phyloP scores from a whole-genome alignment of 2,329 filamentous ascomycete species.

The Penicillium sp. region DNA sequence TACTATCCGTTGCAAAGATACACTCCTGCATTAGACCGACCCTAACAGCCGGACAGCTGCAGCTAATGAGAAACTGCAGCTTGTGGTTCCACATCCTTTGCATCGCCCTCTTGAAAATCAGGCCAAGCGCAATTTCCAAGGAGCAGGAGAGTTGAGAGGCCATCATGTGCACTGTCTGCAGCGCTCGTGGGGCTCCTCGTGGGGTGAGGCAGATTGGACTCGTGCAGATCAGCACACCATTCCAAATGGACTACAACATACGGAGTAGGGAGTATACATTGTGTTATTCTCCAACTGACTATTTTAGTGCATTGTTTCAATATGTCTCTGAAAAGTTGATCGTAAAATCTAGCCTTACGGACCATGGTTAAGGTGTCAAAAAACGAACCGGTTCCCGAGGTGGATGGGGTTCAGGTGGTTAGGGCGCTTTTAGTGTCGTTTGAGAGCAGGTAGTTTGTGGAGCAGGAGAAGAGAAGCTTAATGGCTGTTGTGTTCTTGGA shows the following conservation, averaged over 20 bases:
- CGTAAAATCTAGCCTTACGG: slow-evolving; percentile 16
- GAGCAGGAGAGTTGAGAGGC: background rate
- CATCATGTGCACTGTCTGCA: background rate
- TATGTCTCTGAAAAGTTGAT: slow-evolving; percentile 3
- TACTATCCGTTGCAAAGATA: background rate
- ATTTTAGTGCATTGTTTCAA: background rate
- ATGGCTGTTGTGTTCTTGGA: background rate
- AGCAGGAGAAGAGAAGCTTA: background rate
- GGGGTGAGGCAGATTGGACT: slow-evolving; percentile 6
- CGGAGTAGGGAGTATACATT: too few relatives aligned
- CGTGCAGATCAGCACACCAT: background rate
- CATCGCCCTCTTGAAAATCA: background rate
- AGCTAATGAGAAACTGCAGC: background rate
- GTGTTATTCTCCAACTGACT: background rate
- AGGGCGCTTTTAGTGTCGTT: slow-evolving; percentile 9
- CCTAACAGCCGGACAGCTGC: background rate
- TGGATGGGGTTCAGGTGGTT: background rate
- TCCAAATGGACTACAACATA: background rate
- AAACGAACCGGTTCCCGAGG: slow-evolving; percentile 15
- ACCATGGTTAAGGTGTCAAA: background rate
- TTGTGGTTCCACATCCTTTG: background rate
- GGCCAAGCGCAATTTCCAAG: background rate
- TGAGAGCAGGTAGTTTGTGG: slow-evolving; percentile 15
- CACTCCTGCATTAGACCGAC: background rate
- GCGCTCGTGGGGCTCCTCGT: slow-evolving; percentile 2